Evolutionary conservation across 441 rosid genomes (phyloP).

Genomic region (Francoa sonchifolia): DNA sequence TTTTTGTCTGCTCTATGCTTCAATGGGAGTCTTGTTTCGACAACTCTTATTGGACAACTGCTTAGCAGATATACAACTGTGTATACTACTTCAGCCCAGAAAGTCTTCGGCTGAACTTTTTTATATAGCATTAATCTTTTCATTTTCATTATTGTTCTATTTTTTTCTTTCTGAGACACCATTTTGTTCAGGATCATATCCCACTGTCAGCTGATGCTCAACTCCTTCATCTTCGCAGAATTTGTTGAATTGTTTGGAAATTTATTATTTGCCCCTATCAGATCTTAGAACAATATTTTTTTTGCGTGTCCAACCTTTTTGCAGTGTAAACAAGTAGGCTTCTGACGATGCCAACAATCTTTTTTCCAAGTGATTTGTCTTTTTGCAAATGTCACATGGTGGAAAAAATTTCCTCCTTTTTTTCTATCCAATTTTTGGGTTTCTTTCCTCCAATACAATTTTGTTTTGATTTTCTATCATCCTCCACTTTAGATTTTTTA

Average conservation of each 20-base stretch:
- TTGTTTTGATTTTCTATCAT: neutral
- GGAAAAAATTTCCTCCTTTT: neutral
- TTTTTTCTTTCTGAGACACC: neutral
- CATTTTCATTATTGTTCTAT: neutral
- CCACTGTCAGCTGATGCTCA: neutral
- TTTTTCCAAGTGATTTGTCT: neutral
- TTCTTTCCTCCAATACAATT: neutral
- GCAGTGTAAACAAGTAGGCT: neutral
- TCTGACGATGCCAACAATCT: neutral
- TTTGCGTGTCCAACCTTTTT: neutral
- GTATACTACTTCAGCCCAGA: neutral
- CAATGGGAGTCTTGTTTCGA: neutral
- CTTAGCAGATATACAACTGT: neutral
- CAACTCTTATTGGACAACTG: neutral
- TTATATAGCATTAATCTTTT: neutral
- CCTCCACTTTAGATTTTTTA: neutral
- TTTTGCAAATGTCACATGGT: neutral
- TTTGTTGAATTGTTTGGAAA: neutral
- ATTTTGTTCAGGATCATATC: neutral
- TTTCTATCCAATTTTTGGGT: neutral
- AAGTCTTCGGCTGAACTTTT: neutral
- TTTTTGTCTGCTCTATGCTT: neutral
- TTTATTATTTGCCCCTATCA: neutral
- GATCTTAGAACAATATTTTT: neutral
- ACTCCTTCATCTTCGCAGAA: neutral